These are phyloP conservation scores for Austroboletus niveus DNA, from an alignment of 1,284 basidiomycete species.

Conservation along the genomic window DNA sequence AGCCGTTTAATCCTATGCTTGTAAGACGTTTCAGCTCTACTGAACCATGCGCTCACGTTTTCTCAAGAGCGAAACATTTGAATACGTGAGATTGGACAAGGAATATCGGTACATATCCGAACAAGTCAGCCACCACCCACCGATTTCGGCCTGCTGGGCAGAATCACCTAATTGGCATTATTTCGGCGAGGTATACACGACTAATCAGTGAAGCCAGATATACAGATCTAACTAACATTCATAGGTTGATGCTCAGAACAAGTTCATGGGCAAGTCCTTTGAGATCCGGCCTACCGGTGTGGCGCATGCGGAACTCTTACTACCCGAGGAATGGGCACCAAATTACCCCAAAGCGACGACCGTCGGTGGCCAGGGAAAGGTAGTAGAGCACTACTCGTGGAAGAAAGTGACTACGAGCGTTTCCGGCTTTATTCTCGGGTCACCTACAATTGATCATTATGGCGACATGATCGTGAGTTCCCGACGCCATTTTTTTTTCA, in stretches of 20 bases:
- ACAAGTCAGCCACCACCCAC: constrained; percentile 96
- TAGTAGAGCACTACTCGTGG: constrained; percentile 87
- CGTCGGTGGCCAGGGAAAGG: constrained; percentile 44
- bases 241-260: constrained; percentile 89
- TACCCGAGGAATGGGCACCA: constrained; percentile 67
- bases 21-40: constrained; percentile 35
- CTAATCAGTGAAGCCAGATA: not conserved
- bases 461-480: constrained; percentile 86
- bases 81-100: constrained; percentile 87
- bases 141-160: constrained; percentile 96
- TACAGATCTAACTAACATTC: not conserved
- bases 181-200: constrained; percentile 72
- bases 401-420: constrained; percentile 95
- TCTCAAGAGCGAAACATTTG: constrained; percentile 80
- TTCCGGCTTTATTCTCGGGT: constrained; percentile 92
- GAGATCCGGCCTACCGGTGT: constrained; percentile 95
- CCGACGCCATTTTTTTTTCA: not conserved
- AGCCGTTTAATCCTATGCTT: constrained; percentile 93
- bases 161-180: constrained; percentile 91
- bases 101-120: constrained; percentile 93
- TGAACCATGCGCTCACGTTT: constrained; percentile 1
- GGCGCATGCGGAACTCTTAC: constrained; percentile 83
- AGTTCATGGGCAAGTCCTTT: constrained; percentile 94
- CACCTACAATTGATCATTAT: constrained; percentile 95
- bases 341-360: constrained; percentile 55